phyloP scores from a whole-genome alignment of 768 basidiomycete species.

The Mycena crocata region DNA sequence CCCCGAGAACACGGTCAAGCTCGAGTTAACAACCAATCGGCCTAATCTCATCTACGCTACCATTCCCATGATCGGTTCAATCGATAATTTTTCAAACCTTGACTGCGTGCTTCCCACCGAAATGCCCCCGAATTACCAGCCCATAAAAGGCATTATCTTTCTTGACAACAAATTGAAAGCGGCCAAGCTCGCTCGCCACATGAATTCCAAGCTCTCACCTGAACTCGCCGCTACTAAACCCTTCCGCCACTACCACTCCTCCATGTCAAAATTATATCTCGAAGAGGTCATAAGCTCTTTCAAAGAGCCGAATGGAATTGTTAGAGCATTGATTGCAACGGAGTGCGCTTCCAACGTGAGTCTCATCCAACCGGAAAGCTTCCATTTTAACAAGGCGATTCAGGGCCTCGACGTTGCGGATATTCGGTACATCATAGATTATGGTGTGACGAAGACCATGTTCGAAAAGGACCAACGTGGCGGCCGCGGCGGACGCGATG shows the following conservation, averaged over 20 bases:
- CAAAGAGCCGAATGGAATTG: background rate
- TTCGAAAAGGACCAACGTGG: conserved; percentile 3
- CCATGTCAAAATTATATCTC: conserved; percentile 8
- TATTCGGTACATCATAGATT: background rate
- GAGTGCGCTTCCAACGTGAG: conserved; percentile 4
- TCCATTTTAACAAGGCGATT: too few species aligned
- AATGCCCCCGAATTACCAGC: background rate
- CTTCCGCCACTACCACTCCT: background rate
- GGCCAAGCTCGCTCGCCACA: background rate
- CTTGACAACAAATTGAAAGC: conserved; percentile 11
- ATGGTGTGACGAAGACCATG: background rate
- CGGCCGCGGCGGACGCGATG: conserved; percentile 15
- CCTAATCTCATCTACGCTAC: conserved; percentile 2
- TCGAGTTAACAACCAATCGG: conserved; percentile 4
- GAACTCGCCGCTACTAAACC: background rate
- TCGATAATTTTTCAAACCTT: background rate
- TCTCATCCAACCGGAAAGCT: too few species aligned
- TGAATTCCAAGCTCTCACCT: background rate
- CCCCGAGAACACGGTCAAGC: background rate
- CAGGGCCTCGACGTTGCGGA: conserved; percentile 14
- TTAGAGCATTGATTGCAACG: background rate
- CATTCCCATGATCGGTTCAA: background rate
- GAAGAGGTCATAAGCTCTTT: background rate
- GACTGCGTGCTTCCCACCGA: background rate
- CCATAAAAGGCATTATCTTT: background rate